A percentile compares a stretch with the other conserved stretches of the same genome.
Conservation (phyloP, 345 rosid species). For the Salix viminalis region DNA sequence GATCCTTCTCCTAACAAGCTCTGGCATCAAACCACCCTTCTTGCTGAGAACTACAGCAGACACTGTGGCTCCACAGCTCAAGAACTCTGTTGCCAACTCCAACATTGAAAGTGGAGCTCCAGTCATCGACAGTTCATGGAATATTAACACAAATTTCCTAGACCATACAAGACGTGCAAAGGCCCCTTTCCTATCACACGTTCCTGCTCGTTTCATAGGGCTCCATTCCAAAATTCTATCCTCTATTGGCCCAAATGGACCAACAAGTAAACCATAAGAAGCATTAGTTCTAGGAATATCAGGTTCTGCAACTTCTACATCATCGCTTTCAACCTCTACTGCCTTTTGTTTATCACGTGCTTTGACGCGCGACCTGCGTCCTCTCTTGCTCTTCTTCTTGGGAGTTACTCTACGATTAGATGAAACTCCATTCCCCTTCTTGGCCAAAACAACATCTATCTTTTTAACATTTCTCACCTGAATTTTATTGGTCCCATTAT, state of each 20-base stretch:
- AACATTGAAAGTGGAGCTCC: constrained; percentile 98
- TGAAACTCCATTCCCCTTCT: constrained; percentile 38
- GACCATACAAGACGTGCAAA: constrained; percentile 97
- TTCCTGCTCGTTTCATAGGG: constrained; percentile 85
- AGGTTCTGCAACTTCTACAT: constrained; percentile 46
- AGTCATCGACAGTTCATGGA: constrained; percentile 97
- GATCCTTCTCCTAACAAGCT: constrained; percentile 79
- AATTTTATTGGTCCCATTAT: constrained; percentile 35
- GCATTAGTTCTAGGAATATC: constrained; percentile 62
- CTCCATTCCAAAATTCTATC: constrained; percentile 81
- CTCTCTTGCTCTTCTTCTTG: constrained; percentile 51
- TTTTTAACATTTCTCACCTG: constrained; percentile 36
- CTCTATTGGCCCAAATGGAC: constrained; percentile 80
- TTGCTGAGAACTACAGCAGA: constrained; percentile 90
- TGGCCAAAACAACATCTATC: constrained; percentile 48
- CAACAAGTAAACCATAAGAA: constrained; percentile 72
- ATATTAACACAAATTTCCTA: constrained; percentile 78
- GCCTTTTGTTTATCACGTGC: constrained; percentile 39
- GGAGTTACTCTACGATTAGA: constrained; percentile 31
- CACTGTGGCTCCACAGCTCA: constrained; percentile 98
- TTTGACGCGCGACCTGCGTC: constrained; percentile 43
- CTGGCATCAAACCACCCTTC: constrained; percentile 86
- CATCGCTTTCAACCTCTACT: constrained; percentile 29
- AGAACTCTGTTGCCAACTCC: constrained; percentile 93
- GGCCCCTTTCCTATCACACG: constrained; percentile 85